Evolutionary conservation across 305 asterid genomes (phyloP).

Genomic region (Plantago lanceolata): DNA sequence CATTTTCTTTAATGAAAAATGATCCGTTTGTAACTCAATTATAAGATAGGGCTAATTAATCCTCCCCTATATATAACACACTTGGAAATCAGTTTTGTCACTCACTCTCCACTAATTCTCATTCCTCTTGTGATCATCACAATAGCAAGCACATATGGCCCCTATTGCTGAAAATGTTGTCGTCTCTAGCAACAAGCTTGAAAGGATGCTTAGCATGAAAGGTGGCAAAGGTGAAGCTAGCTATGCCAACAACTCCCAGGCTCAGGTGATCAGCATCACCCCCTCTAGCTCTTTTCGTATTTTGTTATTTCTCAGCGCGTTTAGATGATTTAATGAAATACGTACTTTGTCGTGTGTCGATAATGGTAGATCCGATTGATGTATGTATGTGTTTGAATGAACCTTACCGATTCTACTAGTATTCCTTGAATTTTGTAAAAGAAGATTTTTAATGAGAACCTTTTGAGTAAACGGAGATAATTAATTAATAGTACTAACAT

Average conservation of each 20-base stretch:
- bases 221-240: slow-evolving; percentile 95
- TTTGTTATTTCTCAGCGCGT: too few relatives aligned
- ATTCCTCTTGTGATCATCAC: slow-evolving; percentile 15
- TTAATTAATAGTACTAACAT: not conserved
- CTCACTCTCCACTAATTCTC: too few relatives aligned
- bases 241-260: slow-evolving; percentile 83
- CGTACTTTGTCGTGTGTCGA: too few relatives aligned
- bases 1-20: too few relatives aligned
- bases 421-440: too few relatives aligned
- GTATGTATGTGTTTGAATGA: too few relatives aligned
- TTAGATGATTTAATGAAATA: too few relatives aligned
- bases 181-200: slow-evolving; percentile 62
- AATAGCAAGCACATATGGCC: slow-evolving; percentile 32
- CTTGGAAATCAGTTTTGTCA: not conserved
- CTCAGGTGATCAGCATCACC: slow-evolving; percentile 92
- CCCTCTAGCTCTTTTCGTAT: not conserved
- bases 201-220: slow-evolving; percentile 73
- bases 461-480: too few relatives aligned
- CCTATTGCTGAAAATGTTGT: slow-evolving; percentile 58
- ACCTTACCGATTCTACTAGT: too few relatives aligned
- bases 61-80: slow-evolving; percentile 21
- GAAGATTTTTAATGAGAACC: too few relatives aligned
- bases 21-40: too few relatives aligned
- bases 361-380: too few relatives aligned
- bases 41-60: not conserved